These are phyloP conservation scores for Amanita rimosa DNA, from an alignment of 768 basidiomycete species.

Conservation along the genomic window DNA sequence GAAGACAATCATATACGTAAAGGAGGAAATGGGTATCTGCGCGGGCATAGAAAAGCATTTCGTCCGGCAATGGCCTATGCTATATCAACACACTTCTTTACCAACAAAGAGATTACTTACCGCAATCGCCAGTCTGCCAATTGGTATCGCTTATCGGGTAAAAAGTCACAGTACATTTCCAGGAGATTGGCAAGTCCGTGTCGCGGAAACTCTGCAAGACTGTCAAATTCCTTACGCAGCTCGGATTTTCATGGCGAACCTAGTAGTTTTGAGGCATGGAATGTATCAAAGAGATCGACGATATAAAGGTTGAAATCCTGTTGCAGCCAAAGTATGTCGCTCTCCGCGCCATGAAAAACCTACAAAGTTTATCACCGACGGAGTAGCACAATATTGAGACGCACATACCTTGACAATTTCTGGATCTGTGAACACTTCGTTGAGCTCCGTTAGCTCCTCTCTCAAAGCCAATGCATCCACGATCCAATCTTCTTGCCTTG, in stretches of 20 bases:
- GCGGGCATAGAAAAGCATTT: constrained; percentile 89
- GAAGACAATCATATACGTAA: constrained; percentile 84
- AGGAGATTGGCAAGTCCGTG: constrained; percentile 80
- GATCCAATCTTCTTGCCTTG: constrained; percentile 75
- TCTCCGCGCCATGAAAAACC: constrained; percentile 93
- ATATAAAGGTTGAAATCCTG: constrained; percentile 91
- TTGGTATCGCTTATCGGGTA: constrained; percentile 92
- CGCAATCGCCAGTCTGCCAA: constrained; percentile 96
- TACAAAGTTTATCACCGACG: constrained; percentile 14
- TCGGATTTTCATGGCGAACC: constrained; percentile 24
- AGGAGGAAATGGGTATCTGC: constrained; percentile 95
- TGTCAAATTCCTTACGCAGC: too few relatives aligned
- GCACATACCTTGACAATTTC: constrained; percentile 66
- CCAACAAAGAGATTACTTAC: constrained; percentile 21
- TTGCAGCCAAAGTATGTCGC: constrained; percentile 93
- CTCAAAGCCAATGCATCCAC: constrained; percentile 73
- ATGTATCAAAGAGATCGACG: constrained; percentile 96
- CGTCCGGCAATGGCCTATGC: constrained; percentile 62
- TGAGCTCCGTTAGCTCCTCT: constrained; percentile 61
- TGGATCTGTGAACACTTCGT: constrained; percentile 81
- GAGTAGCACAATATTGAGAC: background rate
- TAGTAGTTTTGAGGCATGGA: constrained; percentile 82
- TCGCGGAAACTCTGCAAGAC: constrained; percentile 56
- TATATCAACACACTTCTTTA: background rate
- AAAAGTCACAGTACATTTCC: constrained; percentile 82